These are phyloP conservation scores for Linnemannia zychae DNA, from an alignment of 192 early-diverging fungal genomes.

Conservation along the genomic window DNA sequence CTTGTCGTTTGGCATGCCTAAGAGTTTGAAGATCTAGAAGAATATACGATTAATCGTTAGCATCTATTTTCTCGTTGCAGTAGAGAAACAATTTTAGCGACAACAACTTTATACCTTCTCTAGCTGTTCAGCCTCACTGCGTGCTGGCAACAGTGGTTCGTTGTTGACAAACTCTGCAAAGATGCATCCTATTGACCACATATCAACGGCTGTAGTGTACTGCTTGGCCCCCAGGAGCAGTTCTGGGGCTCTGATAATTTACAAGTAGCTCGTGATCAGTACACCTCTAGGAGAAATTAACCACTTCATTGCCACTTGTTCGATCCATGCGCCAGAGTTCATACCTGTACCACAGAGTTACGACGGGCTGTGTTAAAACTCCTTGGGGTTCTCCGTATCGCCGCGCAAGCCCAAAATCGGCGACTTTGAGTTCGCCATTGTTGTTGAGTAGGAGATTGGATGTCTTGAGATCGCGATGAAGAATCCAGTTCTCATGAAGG, in stretches of 20 bases:
- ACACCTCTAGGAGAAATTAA: neutral
- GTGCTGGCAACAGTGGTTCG: constrained; percentile 85
- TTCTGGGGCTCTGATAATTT: constrained; percentile 69
- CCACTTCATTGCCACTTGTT: neutral
- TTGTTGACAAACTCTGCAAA: constrained; percentile 94
- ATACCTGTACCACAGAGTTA: constrained; percentile 81
- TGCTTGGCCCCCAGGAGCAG: constrained; percentile 70
- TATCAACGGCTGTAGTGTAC: constrained; percentile 81
- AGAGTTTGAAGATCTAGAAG: constrained; percentile 82
- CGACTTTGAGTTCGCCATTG: constrained; percentile 73
- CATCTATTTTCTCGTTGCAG: neutral
- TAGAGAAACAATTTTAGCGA: neutral
- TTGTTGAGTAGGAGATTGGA: constrained; percentile 73
- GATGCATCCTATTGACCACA: constrained; percentile 97
- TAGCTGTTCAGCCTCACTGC: constrained; percentile 85
- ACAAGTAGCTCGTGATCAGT: neutral
- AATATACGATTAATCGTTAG: neutral
- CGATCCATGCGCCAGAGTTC: neutral
- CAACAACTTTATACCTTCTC: constrained; percentile 60
- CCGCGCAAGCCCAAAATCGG: constrained; percentile 80
- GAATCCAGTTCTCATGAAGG: constrained; percentile 77
- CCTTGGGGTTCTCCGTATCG: constrained; percentile 73
- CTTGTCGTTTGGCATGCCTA: constrained; percentile 88
- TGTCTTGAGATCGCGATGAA: constrained; percentile 80
- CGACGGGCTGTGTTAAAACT: constrained; percentile 74